Base-by-base conservation (phyloP, 2,329 filamentous ascomycete species). In the Ascochyta koolunga region DNA sequence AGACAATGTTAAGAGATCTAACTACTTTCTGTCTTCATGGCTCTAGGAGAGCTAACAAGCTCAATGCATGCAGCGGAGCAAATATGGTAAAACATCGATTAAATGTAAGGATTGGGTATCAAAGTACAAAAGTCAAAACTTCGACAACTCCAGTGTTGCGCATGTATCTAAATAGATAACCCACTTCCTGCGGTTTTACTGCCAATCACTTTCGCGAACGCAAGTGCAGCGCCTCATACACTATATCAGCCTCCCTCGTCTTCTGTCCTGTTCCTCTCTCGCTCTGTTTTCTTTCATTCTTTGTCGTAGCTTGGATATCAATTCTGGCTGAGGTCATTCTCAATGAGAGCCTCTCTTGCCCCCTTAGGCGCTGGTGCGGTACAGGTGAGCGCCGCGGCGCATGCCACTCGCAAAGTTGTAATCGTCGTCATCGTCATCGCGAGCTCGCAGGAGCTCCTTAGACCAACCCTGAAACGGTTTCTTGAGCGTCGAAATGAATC, bases 391-490 rank as follows among this genome's bases (percentile, higher is more conserved):
- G 24, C 62, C 64, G 13, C 64, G 62, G 16, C 58, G 56, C 47
- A 56, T 56, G 24, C 64, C 63, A 18, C 61, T 65, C 11, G 67
- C 50, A 36, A 75, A 75, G 50, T 74, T 75, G 58, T 75, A 75
- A 37, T 73, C 69, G 44, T 75, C 72, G 19, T 74, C 71, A 24
- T 68, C 56, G 25, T 65, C 60, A 27, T 73, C 64, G 50, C 67
- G 61, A 16, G 72, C 71, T 37, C 63, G 65, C 4, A 74, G 58
- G 3, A 72, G 63, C 10, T 71, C 69, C 52, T 62, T 70, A 16
- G 62, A 66, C 71, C 71, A 73, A 4, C 70, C 71, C 42, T 72
- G 67, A 40, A 72, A 72, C 7, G 70, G 71, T 50, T 71, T 72
- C 51, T 71, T 72, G 25, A 73, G 51, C 2, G 59, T 56, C 16